A percentile compares a stretch with the other conserved stretches of the same genome.
Conservation (phyloP, 768 basidiomycete genomes). For the Amanita muscaria region DNA sequence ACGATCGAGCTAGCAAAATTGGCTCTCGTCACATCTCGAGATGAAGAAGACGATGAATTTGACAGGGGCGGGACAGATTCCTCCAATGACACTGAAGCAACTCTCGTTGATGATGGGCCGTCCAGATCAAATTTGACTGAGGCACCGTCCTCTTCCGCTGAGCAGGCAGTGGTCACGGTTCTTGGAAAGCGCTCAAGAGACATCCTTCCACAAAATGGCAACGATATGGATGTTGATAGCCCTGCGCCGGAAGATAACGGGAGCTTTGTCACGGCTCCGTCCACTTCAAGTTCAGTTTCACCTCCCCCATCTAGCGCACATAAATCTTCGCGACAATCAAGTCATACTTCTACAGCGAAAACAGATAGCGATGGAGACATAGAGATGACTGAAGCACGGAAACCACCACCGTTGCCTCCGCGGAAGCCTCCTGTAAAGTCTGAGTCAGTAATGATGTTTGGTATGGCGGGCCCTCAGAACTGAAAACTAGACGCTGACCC, state of each 20-base stretch:
- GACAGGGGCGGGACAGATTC: slow-evolving; percentile 69
- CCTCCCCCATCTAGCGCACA: slow-evolving; percentile 16
- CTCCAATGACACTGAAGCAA: slow-evolving; percentile 84
- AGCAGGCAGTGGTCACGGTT: slow-evolving; percentile 40
- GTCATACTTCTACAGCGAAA: slow-evolving; percentile 2
- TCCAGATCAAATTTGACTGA: slow-evolving; percentile 25
- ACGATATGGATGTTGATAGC: slow-evolving; percentile 50
- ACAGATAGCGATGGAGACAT: slow-evolving; percentile 25
- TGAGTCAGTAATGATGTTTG: slow-evolving; percentile 87
- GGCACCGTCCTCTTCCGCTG: slow-evolving; percentile 20
- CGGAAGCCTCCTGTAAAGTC: slow-evolving; percentile 42
- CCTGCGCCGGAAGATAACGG: slow-evolving; percentile 28
- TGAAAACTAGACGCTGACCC: too few relatives aligned
- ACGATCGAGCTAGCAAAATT: slow-evolving; percentile 84
- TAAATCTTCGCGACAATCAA: slow-evolving; percentile 9
- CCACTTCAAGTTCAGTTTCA: slow-evolving; percentile 20
- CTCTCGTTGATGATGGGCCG: slow-evolving; percentile 71
- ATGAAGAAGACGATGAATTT: slow-evolving; percentile 79
- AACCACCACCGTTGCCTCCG: slow-evolving; percentile 50
- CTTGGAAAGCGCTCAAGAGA: slow-evolving; percentile 65
- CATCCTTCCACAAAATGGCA: slow-evolving; percentile 23
- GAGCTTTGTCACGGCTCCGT: slow-evolving; percentile 25
- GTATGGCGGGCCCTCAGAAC: slow-evolving; percentile 35
- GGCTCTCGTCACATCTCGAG: slow-evolving; percentile 82
- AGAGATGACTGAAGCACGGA: slow-evolving; percentile 27